Conservation (phyloP, 305 asterid species). For the Fraxinus angustifolia region DNA sequence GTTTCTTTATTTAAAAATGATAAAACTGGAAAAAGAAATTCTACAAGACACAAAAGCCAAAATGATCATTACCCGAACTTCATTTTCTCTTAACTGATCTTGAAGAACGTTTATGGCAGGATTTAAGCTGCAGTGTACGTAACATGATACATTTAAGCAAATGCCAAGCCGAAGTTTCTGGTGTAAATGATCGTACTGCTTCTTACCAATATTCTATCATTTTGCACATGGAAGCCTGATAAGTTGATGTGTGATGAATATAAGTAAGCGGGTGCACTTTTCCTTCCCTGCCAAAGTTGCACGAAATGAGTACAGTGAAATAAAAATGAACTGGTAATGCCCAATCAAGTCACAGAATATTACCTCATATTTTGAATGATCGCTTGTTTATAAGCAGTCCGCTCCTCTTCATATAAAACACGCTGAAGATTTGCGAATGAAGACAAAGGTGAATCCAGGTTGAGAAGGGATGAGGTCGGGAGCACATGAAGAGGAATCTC, state of each 20-base stretch:
- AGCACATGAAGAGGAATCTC: constrained; percentile 81
- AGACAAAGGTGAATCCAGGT: constrained; percentile 64
- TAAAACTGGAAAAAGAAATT: background rate
- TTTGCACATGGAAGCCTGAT: constrained; percentile 98
- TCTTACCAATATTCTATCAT: constrained; percentile 91
- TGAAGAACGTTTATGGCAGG: constrained; percentile 87
- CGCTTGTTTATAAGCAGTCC: constrained; percentile 78
- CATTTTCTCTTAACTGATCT: constrained; percentile 88
- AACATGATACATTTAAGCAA: constrained; percentile 24
- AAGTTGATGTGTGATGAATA: constrained; percentile 91
- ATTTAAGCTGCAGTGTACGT: constrained; percentile 60
- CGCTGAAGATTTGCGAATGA: constrained; percentile 76
- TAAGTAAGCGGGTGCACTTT: constrained; percentile 83
- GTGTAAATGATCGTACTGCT: constrained; percentile 2
- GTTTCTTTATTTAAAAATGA: background rate
- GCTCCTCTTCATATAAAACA: constrained; percentile 87
- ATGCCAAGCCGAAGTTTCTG: background rate
- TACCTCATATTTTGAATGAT: constrained; percentile 71
- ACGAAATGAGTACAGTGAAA: constrained; percentile 1
- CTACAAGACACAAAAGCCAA: background rate
- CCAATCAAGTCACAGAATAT: background rate
- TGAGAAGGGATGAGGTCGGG: constrained; percentile 68
- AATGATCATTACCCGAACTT: constrained; percentile 57
- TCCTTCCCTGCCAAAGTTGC: constrained; percentile 49
- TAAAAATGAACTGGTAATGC: constrained; percentile 9